Base-by-base conservation (phyloP, 169 alveolate species). In the Plasmodium relictum region DNA sequence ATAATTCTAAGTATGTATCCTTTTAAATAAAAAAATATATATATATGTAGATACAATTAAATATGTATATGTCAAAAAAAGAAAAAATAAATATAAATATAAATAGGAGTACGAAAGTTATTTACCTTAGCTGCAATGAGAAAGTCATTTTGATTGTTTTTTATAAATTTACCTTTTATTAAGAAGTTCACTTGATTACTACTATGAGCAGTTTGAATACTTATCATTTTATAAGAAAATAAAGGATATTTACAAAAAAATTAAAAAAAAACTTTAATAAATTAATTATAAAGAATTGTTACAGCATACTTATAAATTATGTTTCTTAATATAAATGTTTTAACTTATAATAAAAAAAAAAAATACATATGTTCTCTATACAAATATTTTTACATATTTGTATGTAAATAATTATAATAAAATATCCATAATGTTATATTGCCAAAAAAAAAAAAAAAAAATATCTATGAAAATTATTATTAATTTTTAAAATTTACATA, bases 91-190 rank as follows among this genome's bases (percentile, higher is more conserved):
- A 61, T 24, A 18, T 22, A 22, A 8, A 61, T 59, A 24, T 24
- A 59, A n/a, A 59, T 24, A 0, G 14, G 12, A 16, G 0, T 26
- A 61, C 8, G 0, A 12, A 41, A 41, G 0, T 41, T 70, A 18
- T 41, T 22, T 73, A 73, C 89, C 89, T 78, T 78, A 20, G 78
- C 89, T 41, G 89, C 76, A 24, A 78, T 52, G n/a, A 78, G 69
- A 26, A 78, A 65, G 37, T 78, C 10, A 18, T 56, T 44, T 65
- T 65, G 50, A 42, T 58, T 48, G n/a, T 70, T 37, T 45, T 78
- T 78, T 5, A 78, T 59, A 48, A 78, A 78, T 78, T 65, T 78
- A 54, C 89, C 89, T 56, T 59, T 52, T 41, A 78, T 24, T 9
- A 78, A 45, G 31, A 78, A 65, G 50, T 78, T 69, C 31, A 78